These are phyloP conservation scores for Metschnikowia sp. DNA, from an alignment of 805 yeast genomes.

Conservation along the genomic window DNA sequence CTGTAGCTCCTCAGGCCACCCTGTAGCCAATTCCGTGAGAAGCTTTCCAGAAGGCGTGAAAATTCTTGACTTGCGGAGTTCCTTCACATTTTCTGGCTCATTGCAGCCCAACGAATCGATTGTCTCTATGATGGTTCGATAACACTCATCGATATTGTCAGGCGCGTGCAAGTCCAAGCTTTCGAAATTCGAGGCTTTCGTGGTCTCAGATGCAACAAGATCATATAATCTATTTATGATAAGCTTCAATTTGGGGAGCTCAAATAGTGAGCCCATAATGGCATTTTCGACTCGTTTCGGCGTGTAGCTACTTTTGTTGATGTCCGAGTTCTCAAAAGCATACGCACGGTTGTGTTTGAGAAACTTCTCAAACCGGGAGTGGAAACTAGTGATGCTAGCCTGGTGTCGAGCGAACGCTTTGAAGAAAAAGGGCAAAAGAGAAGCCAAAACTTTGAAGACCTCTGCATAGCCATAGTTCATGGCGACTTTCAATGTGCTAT, in stretches of 20 bases:
- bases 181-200: constrained; percentile 19
- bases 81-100: constrained; percentile 21
- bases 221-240: constrained; percentile 60
- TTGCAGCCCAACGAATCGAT: constrained; percentile 80
- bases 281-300: constrained; percentile 38
- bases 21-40: constrained; percentile 74
- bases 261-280: constrained; percentile 61
- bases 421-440: constrained; percentile 84
- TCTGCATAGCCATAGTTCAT: constrained; percentile 69
- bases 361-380: constrained; percentile 47
- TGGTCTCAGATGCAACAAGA: constrained; percentile 43
- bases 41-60: constrained; percentile 92
- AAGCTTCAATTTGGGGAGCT: constrained; percentile 66
- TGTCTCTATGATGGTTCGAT: constrained; percentile 54
- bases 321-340: constrained; percentile 26
- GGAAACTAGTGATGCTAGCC: constrained; percentile 77
- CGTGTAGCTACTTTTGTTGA: constrained; percentile 30
- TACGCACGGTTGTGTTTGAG: constrained; percentile 25
- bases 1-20: constrained; percentile 85
- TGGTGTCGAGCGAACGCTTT: constrained; percentile 92
- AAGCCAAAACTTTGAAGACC: constrained; percentile 73
- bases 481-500: constrained; percentile 71
- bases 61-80: constrained; percentile 38
- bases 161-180: constrained; percentile 18
- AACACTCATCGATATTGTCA: constrained; percentile 37